Evolutionary conservation across 495 filamentous ascomycete genomes (phyloP).

Genomic region (Penicillium longicatenatum): DNA sequence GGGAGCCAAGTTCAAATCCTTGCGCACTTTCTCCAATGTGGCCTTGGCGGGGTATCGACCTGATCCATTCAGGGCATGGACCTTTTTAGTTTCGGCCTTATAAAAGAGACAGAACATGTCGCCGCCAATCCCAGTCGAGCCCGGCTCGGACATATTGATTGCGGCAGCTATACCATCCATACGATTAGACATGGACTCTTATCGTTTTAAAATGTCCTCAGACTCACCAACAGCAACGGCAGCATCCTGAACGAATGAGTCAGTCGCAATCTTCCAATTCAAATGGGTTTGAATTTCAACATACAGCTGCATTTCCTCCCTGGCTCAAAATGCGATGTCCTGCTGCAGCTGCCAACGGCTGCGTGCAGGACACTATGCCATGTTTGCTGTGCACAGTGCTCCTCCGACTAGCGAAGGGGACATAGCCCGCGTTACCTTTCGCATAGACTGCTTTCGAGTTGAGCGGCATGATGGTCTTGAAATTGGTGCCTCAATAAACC

Average conservation of each 20-base stretch:
- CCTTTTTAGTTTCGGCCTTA: conserved; percentile 74
- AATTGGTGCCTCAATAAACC: not conserved
- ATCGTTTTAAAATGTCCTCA: not conserved
- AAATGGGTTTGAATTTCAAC: conserved; percentile 25
- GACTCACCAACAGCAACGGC: conserved; percentile 79
- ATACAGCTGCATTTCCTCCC: conserved; percentile 91
- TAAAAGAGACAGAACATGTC: conserved; percentile 99
- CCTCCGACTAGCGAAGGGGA: conserved; percentile 78
- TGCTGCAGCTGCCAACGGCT: conserved; percentile 86
- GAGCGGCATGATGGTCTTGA: conserved; percentile 47
- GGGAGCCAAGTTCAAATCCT: conserved; percentile 66
- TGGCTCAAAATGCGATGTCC: conserved; percentile 80
- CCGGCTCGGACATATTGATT: conserved; percentile 91
- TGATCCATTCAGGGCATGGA: conserved; percentile 88
- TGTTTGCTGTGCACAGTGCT: conserved; percentile 92
- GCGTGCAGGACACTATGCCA: conserved; percentile 89
- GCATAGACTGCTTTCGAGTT: conserved; percentile 64
- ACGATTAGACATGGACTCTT: not conserved
- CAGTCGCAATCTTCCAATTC: not conserved
- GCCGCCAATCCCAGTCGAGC: conserved; percentile 93
- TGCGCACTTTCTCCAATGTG: conserved; percentile 68
- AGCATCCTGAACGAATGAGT: conserved; percentile 65
- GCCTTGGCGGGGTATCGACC: conserved; percentile 73
- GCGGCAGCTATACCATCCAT: conserved; percentile 60
- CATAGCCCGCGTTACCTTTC: conserved; percentile 56